Evolutionary conservation across 1,284 basidiomycete genomes (phyloP).

Genomic region (Ceratobasidium sp.): DNA sequence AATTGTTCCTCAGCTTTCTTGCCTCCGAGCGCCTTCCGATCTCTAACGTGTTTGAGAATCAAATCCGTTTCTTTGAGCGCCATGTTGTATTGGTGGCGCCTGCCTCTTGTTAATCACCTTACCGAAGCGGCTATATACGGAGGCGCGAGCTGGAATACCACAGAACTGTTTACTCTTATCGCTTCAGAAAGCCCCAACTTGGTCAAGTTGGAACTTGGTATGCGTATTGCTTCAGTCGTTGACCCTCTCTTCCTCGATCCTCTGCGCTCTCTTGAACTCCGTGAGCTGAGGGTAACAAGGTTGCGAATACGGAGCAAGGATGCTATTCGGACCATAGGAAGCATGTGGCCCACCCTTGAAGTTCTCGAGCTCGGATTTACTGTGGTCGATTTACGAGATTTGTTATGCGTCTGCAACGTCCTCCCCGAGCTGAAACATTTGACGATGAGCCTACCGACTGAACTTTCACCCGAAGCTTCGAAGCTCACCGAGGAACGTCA

Average conservation of each 20-base stretch:
- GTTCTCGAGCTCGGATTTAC: too few species aligned
- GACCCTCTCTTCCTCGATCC: not conserved
- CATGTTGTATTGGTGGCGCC: not conserved
- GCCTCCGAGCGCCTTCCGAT: not conserved
- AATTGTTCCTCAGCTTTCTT: not conserved
- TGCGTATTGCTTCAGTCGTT: not conserved
- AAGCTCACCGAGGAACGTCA: not conserved
- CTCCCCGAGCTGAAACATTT: not conserved
- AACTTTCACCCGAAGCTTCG: not conserved
- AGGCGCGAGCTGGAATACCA: not conserved
- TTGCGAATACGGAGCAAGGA: not conserved
- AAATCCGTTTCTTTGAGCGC: not conserved
- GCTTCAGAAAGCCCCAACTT: not conserved
- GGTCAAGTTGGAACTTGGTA: not conserved
- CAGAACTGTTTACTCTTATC: not conserved
- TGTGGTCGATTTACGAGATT: not conserved
- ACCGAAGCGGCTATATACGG: not conserved
- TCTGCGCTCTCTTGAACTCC: not conserved
- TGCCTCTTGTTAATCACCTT: not conserved
- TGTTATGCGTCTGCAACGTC: not conserved
- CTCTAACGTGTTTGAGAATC: not conserved
- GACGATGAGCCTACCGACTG: not conserved
- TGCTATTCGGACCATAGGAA: too few species aligned
- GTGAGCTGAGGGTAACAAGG: not conserved
- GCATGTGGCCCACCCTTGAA: too few species aligned